Base-by-base conservation (phyloP, 306 rosid species). In the Castanopsis chinensis region DNA sequence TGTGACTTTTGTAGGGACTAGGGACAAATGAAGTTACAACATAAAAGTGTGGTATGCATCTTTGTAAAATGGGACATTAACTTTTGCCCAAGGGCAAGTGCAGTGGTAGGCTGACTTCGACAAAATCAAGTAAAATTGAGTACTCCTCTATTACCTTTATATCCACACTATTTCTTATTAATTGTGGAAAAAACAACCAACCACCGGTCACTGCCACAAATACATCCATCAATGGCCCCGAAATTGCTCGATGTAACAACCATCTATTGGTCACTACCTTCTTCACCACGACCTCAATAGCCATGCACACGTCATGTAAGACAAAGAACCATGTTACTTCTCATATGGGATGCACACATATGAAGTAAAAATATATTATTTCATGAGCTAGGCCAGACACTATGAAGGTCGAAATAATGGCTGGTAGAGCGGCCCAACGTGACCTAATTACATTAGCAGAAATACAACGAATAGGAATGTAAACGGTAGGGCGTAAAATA, bases 371-470 rank as follows among this genome's bases (percentile, higher is more conserved):
- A 55, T 82, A 94, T 0, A 94, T 72, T 0, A 85, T 27, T 81
- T 92, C 97, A 3, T 94, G 97, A 92, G 90, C 84, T 0, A 92
- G 43, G 1, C 97, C 94, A 0, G 94, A 94, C 10, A 88, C 89
- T 0, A 54, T 2, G 41, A 94, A 92, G 2, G 91, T 57, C 6
- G 85, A 73, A 32, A 91, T 5, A 57, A 64, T 3, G 0, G 88
- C 93, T 0, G 12, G 12, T 0, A 69, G 1, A 0, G 4, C 14
- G 27, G 87, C 84, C 79, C 69, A 72, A 4, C 11, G 4, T 0
- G 32, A 77, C 8, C 94, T 90, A 19, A 89, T 8, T 0, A 76
- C 0, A 1, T 3, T 17, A 0, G n/a, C 35, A 0, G 19, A 41
- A 0, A 78, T 1, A 25, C 20, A 14, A 0, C 83, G 63, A 0